Evolutionary conservation across 2,329 filamentous ascomycete genomes (phyloP), one percentile per base, ranked within the genome.

Genomic region (Leptographium galeiforme): DNA sequence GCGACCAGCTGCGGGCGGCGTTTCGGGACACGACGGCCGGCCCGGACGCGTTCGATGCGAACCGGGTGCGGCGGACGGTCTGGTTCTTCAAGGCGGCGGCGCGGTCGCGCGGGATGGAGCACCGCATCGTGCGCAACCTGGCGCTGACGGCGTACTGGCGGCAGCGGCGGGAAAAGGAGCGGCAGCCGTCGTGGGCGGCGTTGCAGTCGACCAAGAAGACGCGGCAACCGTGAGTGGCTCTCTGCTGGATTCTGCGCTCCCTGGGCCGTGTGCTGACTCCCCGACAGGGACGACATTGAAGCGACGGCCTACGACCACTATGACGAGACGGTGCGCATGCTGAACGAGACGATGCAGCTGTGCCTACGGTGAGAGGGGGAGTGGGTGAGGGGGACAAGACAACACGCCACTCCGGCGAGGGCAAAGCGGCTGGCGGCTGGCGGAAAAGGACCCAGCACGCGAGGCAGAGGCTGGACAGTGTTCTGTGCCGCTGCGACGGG

Each of bases 271-370:
- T 10, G 32, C 16, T 44, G 19, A 48, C 14, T n/a, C n/a, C 8
- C 4, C 19, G 19, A 25, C 33, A 57, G 55, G 3, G 25, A 44
- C 25, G 41, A 53, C 6, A 50, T 64, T 56, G 36, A 61, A 43
- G 53, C 58, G 25, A 64, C 66, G 8, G 67, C 73, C 8, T 83
- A 75, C 63, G 70, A 74, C 48, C 77, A 84, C 60, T 87, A 86
- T 63, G 77, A 88, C 52, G 78, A 78, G 69, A 87, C 83, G 8
- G 64, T 90, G 48, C 74, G 73, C 18, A 86, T 86, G 84, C 70
- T 90, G 53, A 89, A 90, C 62, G 79, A 84, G 63, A 82, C 75
- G 8, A 82, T 89, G 82, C 77, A 78, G 1, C 63, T 87, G 44
- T 85, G 82, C 62, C 64, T 84, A 55, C 73, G 77, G 55, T 79